Conservation (phyloP, 202 grass and related monocot genomes). For the Panicum hallii region DNA sequence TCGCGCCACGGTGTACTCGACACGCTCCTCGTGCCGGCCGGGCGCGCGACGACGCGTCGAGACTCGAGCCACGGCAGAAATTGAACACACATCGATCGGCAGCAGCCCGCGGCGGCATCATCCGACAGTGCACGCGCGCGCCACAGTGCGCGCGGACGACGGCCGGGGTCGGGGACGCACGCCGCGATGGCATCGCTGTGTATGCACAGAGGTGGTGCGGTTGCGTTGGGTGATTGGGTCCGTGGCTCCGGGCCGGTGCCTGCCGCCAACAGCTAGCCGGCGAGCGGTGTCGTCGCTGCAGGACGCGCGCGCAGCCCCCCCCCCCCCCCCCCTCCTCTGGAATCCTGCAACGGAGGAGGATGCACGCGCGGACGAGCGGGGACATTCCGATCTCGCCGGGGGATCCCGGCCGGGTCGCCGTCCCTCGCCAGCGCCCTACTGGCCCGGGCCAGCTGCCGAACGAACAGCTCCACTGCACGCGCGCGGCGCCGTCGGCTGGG, state of each 20-base stretch:
- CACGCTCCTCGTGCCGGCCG: background rate
- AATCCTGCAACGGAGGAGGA: background rate
- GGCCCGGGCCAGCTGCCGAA: background rate
- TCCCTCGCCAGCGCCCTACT: slow-evolving; percentile 26
- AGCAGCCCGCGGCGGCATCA: background rate
- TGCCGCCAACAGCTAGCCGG: background rate
- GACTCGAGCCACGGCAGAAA: too few relatives aligned
- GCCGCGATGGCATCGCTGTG: background rate
- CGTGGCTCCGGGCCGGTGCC: too few relatives aligned
- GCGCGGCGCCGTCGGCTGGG: background rate
- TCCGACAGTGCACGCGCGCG: background rate
- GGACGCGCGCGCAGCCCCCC: background rate
- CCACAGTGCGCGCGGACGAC: background rate
- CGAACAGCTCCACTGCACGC: background rate
- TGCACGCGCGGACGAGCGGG: background rate
- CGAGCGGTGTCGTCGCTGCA: background rate
- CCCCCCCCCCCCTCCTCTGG: too few relatives aligned
- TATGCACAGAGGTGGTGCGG: background rate
- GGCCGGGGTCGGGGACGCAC: too few relatives aligned
- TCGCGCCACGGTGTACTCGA: background rate
- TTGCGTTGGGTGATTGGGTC: too few relatives aligned
- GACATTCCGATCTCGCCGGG: slow-evolving; percentile 52
- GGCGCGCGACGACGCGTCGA: too few relatives aligned
- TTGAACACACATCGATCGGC: too few relatives aligned
- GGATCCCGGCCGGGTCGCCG: slow-evolving; percentile 22